A percentile compares a stretch with the other conserved stretches of the same genome.
These are phyloP conservation scores for Fraxinus nigra DNA, from an alignment of 305 asterid species.

Conservation along the genomic window DNA sequence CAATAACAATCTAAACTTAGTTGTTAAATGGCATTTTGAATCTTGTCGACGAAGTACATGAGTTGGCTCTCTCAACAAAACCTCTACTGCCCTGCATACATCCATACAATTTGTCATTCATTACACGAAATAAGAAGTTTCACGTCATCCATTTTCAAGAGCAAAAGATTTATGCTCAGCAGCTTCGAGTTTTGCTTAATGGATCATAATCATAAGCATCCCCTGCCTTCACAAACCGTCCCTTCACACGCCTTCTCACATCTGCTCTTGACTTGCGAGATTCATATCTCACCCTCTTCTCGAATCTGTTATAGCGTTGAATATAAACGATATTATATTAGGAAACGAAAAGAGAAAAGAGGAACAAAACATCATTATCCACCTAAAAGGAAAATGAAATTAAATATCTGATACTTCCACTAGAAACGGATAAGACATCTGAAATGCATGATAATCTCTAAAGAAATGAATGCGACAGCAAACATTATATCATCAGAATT, in stretches of 20 bases:
- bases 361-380: not conserved
- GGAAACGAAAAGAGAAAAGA: not conserved
- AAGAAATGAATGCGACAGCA: not conserved
- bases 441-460: not conserved
- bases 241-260: conserved; percentile 84
- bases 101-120: not conserved
- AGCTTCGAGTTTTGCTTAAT: conserved; percentile 62
- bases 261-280: conserved; percentile 97
- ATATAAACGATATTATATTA: not conserved
- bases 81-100: not conserved
- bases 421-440: not conserved
- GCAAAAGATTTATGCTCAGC: conserved; percentile 19
- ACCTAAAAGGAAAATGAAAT: not conserved
- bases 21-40: not conserved
- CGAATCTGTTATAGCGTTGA: conserved; percentile 47
- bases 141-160: not conserved
- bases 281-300: conserved; percentile 83
- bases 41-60: not conserved
- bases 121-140: not conserved
- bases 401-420: not conserved
- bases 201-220: conserved; percentile 89
- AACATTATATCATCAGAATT: not conserved
- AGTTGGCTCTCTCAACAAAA: not conserved
- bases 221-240: conserved; percentile 97
- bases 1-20: not conserved